Percentiles rank a stretch among this genome's conserved stretches.
Evolutionary conservation across 345 rosid species (phyloP).

Genomic region (Gynandropsis gynandra): DNA sequence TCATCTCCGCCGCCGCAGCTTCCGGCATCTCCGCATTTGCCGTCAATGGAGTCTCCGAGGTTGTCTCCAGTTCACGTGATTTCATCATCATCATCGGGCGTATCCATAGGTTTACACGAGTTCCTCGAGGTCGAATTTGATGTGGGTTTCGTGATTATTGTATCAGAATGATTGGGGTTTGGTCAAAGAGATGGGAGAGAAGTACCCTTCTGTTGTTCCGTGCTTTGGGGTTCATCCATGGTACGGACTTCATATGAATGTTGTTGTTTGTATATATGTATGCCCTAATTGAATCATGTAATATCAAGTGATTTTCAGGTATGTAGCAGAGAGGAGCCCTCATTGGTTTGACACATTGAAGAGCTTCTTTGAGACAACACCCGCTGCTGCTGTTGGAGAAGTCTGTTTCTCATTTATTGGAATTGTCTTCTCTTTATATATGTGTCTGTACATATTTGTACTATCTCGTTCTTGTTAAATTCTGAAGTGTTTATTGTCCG

Average conservation of each 20-base stretch:
- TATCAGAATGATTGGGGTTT: conserved; percentile 69
- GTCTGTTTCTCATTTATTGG: conserved; percentile 20
- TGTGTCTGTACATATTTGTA: background rate
- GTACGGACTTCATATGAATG: conserved; percentile 24
- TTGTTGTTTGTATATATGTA: background rate
- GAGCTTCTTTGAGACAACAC: conserved; percentile 51
- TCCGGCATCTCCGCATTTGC: conserved; percentile 62
- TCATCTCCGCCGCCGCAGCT: conserved; percentile 48
- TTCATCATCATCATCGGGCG: background rate
- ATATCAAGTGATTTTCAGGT: conserved; percentile 46
- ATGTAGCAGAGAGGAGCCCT: conserved; percentile 59
- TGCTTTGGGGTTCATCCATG: conserved; percentile 92
- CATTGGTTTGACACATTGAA: conserved; percentile 61
- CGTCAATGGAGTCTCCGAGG: conserved; percentile 80
- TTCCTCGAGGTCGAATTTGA: too few relatives aligned
- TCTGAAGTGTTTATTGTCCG: background rate
- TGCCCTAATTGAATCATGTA: background rate
- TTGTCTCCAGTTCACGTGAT: conserved; percentile 1
- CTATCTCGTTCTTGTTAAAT: background rate
- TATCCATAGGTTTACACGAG: background rate
- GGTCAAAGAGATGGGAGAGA: conserved; percentile 70
- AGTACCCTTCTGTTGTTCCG: conserved; percentile 61
- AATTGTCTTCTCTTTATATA: background rate
- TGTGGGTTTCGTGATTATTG: background rate
- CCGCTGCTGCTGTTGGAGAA: conserved; percentile 92